A percentile compares a stretch with the other conserved stretches of the same genome.
These are phyloP conservation scores for Laburnicola sp. DNA, from an alignment of 2,329 filamentous ascomycete species.

Conservation along the genomic window DNA sequence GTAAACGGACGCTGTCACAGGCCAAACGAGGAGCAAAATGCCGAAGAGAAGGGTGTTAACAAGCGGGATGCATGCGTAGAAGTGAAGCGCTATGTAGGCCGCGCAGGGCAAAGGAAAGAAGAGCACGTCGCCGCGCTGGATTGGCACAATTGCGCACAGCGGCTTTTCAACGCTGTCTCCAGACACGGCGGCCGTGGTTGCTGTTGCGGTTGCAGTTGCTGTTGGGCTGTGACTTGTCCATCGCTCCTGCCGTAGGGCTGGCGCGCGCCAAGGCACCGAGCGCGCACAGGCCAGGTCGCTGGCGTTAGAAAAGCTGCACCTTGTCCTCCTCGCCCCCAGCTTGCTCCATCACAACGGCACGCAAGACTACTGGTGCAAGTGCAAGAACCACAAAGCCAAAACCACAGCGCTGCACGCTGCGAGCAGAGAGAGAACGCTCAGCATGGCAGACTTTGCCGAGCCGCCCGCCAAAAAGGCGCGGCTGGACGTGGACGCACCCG, in stretches of 20 bases:
- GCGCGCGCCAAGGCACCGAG: conserved; percentile 21
- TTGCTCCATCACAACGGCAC: conserved; percentile 32
- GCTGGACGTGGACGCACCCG: conserved; percentile 43
- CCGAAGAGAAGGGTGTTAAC: too few species aligned
- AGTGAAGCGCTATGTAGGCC: too few species aligned
- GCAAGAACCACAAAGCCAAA: conserved; percentile 23
- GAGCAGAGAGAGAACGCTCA: conserved; percentile 23
- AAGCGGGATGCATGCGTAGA: too few species aligned
- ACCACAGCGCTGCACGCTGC: conserved; percentile 33
- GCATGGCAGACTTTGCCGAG: conserved; percentile 42
- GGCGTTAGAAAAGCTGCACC: conserved; percentile 34
- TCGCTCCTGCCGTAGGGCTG: conserved; percentile 23
- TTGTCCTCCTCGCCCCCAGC: conserved; percentile 15
- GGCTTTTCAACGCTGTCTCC: too few species aligned
- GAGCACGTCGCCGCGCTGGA: too few species aligned
- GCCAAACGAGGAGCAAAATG: too few species aligned
- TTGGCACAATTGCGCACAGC: too few species aligned
- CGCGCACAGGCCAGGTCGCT: conserved; percentile 13
- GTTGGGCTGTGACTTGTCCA: too few species aligned
- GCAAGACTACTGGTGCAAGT: conserved; percentile 30
- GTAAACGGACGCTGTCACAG: too few species aligned
- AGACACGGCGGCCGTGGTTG: too few species aligned
- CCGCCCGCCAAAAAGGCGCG: conserved; percentile 49
- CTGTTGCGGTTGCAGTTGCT: too few species aligned
- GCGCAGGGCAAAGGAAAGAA: too few species aligned